Evolutionary conservation across 2,329 filamentous ascomycete genomes (phyloP).

Genomic region (Neofusicoccum ribis): DNA sequence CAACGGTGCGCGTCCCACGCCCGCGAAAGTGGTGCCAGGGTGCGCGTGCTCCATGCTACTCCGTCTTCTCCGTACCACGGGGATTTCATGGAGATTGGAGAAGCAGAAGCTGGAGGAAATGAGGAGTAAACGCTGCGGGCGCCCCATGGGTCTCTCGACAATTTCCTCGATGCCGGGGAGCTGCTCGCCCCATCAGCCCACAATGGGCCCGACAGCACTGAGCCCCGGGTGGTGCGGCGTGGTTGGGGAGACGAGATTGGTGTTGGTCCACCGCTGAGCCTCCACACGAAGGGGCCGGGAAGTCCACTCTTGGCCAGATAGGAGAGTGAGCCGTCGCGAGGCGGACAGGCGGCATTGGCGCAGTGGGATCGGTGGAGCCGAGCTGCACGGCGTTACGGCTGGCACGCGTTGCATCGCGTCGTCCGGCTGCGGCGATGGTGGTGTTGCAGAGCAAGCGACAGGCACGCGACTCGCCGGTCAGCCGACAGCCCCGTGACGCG

Average conservation of each 20-base stretch:
- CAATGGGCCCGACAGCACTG: slow-evolving; percentile 19
- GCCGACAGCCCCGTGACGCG: slow-evolving; percentile 14
- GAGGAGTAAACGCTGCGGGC: neutral
- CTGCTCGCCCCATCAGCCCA: slow-evolving; percentile 15
- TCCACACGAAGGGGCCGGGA: slow-evolving; percentile 1
- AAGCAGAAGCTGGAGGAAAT: slow-evolving; percentile 18
- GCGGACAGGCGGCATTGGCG: neutral
- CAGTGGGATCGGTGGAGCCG: slow-evolving; percentile 3
- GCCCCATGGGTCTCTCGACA: slow-evolving; percentile 16
- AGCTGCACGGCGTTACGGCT: neutral
- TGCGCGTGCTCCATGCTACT: slow-evolving; percentile 1
- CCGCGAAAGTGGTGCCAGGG: neutral
- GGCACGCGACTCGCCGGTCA: slow-evolving; percentile 4
- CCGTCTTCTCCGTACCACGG: slow-evolving; percentile 3
- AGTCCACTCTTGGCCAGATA: slow-evolving; percentile 9
- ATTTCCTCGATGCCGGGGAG: neutral
- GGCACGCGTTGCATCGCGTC: neutral
- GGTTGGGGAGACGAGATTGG: neutral
- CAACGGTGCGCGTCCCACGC: neutral
- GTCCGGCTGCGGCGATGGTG: neutral
- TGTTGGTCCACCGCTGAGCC: neutral
- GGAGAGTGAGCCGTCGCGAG: slow-evolving; percentile 6
- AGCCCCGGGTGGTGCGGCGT: neutral
- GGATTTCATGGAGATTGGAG: slow-evolving; percentile 19
- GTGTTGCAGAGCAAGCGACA: neutral